Base-by-base conservation (phyloP, 805 yeast species). In the Priceomyces melissophilus region DNA sequence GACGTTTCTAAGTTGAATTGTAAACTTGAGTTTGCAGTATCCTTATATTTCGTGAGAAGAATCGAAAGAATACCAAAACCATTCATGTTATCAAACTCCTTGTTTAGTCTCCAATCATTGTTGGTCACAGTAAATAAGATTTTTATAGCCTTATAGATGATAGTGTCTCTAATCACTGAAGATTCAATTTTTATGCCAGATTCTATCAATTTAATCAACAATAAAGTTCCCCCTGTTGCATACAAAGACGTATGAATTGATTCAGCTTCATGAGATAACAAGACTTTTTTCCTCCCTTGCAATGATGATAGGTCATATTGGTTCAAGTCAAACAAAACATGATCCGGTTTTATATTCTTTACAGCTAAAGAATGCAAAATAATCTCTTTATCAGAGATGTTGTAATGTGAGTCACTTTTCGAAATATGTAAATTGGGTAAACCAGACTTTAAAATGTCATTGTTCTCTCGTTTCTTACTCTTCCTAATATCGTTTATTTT, bases 41-140 rank as follows among this genome's bases (percentile, higher is more conserved):
- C 43, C 46, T 65, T 69, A 51, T 78, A 79, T 20, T 71, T 62
- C 31, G 72, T 75, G 20, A 83, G 50, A 7, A 84, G 52, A 0
- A 82, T 72, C 0, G 76, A 72, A 1, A 84, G 53, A 2, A 82
- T 69, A 17, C 78, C 78, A 50, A 79, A 84, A 1, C 89, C 89
- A 47, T 74, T 75, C 3, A 67, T 63, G 12, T 71, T 65, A 48
- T 81, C 87, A 53, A 83, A 76, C 44, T 82, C 87, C 36, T 73
- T 72, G 23, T 68, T 58, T 39, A 74, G 61, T 31, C 81, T 64
- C 74, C 82, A 71, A 44, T 76, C 71, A 25, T 64, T 61, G n/a
- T 65, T 56, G 9, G 82, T 54, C 1, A 76, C 35, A 10, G 56
- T 53, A 26, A 82, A 67, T 2, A 82, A 57, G 0, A 76, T 41